A percentile compares a stretch with the other conserved stretches of the same genome.
phyloP scores from a whole-genome alignment of 768 basidiomycete species.

The Lactifluus hygrophoroides region DNA sequence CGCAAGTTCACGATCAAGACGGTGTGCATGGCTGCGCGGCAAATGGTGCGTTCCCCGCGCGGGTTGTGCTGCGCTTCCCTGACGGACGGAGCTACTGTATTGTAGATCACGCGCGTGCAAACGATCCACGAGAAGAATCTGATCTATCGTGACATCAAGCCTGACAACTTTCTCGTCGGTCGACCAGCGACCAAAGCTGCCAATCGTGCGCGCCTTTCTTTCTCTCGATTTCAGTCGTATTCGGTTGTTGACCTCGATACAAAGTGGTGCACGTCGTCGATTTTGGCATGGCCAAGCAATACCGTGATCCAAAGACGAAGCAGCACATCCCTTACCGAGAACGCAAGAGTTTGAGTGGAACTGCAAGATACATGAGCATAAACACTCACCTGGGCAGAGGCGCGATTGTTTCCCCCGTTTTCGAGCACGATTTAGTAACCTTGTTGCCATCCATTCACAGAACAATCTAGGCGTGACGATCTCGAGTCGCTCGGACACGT shows the following conservation, averaged over 20 bases:
- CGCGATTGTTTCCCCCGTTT: slow-evolving; percentile 29
- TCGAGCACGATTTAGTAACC: slow-evolving; percentile 3
- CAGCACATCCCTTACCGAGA: slow-evolving; percentile 99
- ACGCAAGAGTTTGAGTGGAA: slow-evolving; percentile 93
- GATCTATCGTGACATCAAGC: slow-evolving; percentile 99
- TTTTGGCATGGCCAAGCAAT: slow-evolving; percentile 99
- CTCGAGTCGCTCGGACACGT: slow-evolving; percentile 98
- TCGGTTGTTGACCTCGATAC: slow-evolving; percentile 1
- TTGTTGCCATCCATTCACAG: slow-evolving; percentile 34
- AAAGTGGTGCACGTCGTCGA: slow-evolving; percentile 89
- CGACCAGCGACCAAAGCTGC: slow-evolving; percentile 85
- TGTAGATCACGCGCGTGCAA: slow-evolving; percentile 86
- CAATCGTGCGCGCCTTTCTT: slow-evolving; percentile 46
- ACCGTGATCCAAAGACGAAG: slow-evolving; percentile 97
- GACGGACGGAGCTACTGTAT: too few relatives aligned
- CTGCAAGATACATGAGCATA: slow-evolving; percentile 99
- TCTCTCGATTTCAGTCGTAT: background rate
- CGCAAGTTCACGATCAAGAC: slow-evolving; percentile 98
- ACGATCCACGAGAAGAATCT: slow-evolving; percentile 99
- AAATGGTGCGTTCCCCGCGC: slow-evolving; percentile 57
- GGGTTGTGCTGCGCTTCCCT: background rate
- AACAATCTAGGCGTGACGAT: slow-evolving; percentile 93
- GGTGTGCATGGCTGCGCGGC: slow-evolving; percentile 96
- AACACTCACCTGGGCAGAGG: slow-evolving; percentile 98
- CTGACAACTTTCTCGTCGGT: slow-evolving; percentile 97